These are phyloP conservation scores for Aspergillus sparsus DNA, from an alignment of 495 filamentous ascomycete genomes.

Conservation along the genomic window DNA sequence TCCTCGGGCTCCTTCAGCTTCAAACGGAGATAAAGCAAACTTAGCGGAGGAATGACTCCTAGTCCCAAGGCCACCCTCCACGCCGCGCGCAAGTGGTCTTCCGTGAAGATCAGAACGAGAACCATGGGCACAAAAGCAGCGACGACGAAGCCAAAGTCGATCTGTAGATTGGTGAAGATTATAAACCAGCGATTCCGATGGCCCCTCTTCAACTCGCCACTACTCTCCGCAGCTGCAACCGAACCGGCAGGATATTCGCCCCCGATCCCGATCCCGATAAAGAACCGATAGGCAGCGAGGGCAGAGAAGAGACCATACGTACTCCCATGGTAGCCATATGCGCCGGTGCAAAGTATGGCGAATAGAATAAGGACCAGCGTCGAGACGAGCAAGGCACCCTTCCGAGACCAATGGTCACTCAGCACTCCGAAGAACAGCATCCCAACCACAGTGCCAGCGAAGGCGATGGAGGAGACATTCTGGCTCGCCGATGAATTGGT, in stretches of 20 bases:
- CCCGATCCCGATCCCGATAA: constrained; percentile 64
- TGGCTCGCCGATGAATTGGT: constrained; percentile 62
- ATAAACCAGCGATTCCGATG: constrained; percentile 88
- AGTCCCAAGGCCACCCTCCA: constrained; percentile 79
- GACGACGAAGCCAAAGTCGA: constrained; percentile 77
- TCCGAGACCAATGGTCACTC: constrained; percentile 81
- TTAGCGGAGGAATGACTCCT: constrained; percentile 75
- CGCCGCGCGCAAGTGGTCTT: constrained; percentile 67
- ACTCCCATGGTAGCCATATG: constrained; percentile 66
- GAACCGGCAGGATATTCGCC: constrained; percentile 91
- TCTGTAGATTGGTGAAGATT: constrained; percentile 87
- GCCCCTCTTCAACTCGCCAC: constrained; percentile 77
- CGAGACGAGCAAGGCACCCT: constrained; percentile 75
- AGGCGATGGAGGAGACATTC: constrained; percentile 77
- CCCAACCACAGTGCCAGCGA: constrained; percentile 85
- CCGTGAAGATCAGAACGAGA: constrained; percentile 66
- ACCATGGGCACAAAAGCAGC: constrained; percentile 74
- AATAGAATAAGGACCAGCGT: constrained; percentile 84
- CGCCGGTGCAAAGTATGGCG: constrained; percentile 73
- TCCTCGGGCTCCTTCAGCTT: constrained; percentile 83
- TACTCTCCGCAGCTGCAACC: constrained; percentile 81
- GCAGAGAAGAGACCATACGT: constrained; percentile 73
- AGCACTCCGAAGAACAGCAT: constrained; percentile 81
- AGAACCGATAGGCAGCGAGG: constrained; percentile 82
- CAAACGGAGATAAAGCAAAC: constrained; percentile 71